Conservation (phyloP, 176 grass and related monocot species). For the Cocos nucifera region DNA sequence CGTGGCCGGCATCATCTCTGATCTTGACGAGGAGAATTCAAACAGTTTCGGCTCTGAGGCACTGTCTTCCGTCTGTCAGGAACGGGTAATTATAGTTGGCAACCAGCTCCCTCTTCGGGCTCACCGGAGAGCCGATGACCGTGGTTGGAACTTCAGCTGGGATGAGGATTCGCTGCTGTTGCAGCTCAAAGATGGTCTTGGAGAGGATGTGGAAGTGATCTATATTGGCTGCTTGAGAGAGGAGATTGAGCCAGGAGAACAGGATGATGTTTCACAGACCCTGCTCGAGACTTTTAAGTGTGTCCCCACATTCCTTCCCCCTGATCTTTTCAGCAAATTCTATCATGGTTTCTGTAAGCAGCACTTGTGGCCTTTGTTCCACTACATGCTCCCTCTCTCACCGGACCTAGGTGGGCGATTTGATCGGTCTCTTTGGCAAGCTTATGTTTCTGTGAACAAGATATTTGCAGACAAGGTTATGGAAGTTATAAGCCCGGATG, state of each 20-base stretch:
- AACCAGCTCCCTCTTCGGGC: slow-evolving; percentile 43
- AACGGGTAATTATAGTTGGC: slow-evolving; percentile 41
- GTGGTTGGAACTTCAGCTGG: slow-evolving; percentile 48
- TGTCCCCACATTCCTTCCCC: slow-evolving; percentile 37
- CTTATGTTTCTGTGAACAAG: slow-evolving; percentile 57
- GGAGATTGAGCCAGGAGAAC: slow-evolving; percentile 32
- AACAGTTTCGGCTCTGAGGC: slow-evolving; percentile 33
- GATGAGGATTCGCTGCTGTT: slow-evolving; percentile 47
- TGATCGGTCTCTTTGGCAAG: slow-evolving; percentile 42
- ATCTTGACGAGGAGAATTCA: slow-evolving; percentile 30
- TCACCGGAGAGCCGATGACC: slow-evolving; percentile 22
- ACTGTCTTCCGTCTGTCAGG: slow-evolving; percentile 16
- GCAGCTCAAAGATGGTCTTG: slow-evolving; percentile 42
- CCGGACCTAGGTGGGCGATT: slow-evolving; percentile 44
- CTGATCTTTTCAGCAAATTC: slow-evolving; percentile 32
- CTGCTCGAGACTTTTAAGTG: slow-evolving; percentile 35
- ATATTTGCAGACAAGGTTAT: slow-evolving; percentile 54
- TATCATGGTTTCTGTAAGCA: slow-evolving; percentile 53
- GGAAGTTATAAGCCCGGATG: slow-evolving; percentile 43
- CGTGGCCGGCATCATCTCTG: slow-evolving; percentile 32
- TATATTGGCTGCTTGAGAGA: slow-evolving; percentile 45
- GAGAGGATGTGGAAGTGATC: slow-evolving; percentile 29
- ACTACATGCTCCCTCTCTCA: slow-evolving; percentile 51
- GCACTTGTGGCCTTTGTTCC: slow-evolving; percentile 43
- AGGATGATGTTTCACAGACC: slow-evolving; percentile 36